Evolutionary conservation across 352 stramenopile genomes (phyloP).

Genomic region (Lagenidium giganteum): DNA sequence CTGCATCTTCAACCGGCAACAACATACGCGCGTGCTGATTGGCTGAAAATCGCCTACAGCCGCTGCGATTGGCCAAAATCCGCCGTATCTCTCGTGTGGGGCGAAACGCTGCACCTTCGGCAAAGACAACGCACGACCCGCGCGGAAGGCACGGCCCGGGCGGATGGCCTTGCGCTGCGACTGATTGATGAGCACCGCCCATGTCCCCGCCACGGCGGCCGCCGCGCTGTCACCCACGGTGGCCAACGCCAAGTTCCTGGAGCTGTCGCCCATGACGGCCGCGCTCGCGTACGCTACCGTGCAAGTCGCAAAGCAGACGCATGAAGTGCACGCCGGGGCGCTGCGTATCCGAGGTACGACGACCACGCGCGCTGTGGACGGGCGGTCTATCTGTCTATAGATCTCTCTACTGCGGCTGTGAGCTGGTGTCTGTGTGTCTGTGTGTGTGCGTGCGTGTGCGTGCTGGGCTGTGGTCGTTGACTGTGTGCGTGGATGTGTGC

Average conservation of each 20-base stretch:
- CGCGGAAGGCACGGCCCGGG: too few species aligned
- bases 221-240: not conserved
- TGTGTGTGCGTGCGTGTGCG: not conserved
- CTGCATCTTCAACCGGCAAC: too few species aligned
- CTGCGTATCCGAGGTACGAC: constrained; percentile 53
- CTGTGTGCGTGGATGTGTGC: not conserved
- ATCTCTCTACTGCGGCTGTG: not conserved
- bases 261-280: constrained; percentile 40
- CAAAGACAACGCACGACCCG: too few species aligned
- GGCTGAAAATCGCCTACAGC: too few species aligned
- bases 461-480: not conserved
- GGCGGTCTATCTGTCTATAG: not conserved
- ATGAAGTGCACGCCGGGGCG: constrained; percentile 34
- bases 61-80: too few species aligned
- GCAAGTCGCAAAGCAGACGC: constrained; percentile 36
- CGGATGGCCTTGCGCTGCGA: not conserved
- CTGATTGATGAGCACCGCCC: constrained; percentile 9
- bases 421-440: not conserved
- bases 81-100: too few species aligned
- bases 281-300: constrained; percentile 47
- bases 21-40: too few species aligned
- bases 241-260: constrained; percentile 5
- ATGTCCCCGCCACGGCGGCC: not conserved
- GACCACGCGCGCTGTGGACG: not conserved
- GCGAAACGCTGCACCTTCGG: too few species aligned